Conservation (phyloP, 2,329 filamentous ascomycete genomes). For the Tolypocladium ophioglossoides region DNA sequence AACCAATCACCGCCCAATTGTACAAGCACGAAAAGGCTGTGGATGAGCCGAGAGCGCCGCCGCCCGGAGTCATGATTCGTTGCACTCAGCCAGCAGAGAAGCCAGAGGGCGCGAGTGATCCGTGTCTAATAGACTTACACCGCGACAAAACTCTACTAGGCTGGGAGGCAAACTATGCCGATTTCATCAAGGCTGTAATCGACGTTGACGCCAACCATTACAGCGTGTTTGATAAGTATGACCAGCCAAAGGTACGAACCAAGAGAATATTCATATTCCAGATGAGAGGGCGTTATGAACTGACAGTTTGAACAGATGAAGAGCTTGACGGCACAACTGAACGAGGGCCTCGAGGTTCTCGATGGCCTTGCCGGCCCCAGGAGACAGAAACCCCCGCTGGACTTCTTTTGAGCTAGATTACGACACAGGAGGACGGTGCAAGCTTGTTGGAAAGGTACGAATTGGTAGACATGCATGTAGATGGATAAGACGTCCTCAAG, state of each 20-base stretch:
- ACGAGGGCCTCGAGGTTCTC: constrained; percentile 4
- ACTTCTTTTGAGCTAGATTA: not conserved
- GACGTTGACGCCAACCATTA: constrained; percentile 17
- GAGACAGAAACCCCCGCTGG: not conserved
- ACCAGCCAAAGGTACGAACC: constrained; percentile 2
- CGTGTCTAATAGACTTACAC: constrained; percentile 13
- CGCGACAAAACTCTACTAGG: constrained; percentile 15
- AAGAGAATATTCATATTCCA: not conserved
- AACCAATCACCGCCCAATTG: constrained; percentile 2
- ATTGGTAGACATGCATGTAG: not conserved
- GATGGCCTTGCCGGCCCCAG: not conserved
- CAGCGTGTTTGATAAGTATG: constrained; percentile 13
- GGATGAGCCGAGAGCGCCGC: constrained; percentile 6
- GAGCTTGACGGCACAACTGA: constrained; percentile 6
- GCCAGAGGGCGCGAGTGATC: constrained; percentile 1
- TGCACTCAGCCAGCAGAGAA: constrained; percentile 6
- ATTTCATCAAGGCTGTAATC: constrained; percentile 17
- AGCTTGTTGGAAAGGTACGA: no score
- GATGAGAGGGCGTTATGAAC: not conserved
- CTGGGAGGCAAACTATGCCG: constrained; percentile 14
- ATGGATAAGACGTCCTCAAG: not conserved
- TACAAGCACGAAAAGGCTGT: constrained; percentile 1
- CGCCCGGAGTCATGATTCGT: constrained; percentile 14
- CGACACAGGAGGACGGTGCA: not conserved
- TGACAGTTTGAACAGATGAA: constrained; percentile 2